Conservation (phyloP, 106 monocot genomes). For the Hemerocallis citrina region DNA sequence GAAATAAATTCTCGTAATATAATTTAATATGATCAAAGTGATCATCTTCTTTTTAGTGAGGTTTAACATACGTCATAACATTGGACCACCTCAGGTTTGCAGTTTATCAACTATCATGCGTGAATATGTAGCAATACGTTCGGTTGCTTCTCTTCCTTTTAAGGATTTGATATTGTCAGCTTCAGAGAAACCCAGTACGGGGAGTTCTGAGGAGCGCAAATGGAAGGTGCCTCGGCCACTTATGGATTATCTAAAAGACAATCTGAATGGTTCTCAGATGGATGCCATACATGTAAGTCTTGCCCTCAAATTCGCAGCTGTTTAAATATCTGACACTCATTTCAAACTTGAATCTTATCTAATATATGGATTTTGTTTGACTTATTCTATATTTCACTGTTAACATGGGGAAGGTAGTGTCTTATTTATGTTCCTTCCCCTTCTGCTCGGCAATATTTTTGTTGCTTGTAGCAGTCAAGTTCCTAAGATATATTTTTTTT, state of each 20-base stretch:
- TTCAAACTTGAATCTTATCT: not conserved
- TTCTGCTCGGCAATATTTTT: not conserved
- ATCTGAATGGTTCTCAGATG: conserved; percentile 85
- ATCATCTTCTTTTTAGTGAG: not conserved
- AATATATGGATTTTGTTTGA: not conserved
- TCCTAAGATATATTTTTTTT: not conserved
- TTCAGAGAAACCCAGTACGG: conserved; percentile 24
- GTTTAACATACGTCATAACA: not conserved
- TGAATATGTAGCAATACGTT: conserved; percentile 77
- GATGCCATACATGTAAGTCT: conserved; percentile 76
- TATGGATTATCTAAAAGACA: conserved; percentile 70
- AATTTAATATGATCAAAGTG: not conserved
- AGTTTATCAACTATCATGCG: conserved; percentile 96
- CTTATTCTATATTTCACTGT: not conserved
- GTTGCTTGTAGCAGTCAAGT: not conserved
- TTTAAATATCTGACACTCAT: not conserved
- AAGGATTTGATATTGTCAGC: conserved; percentile 90
- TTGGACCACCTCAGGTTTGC: conserved; percentile 51
- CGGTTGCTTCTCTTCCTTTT: conserved; percentile 72
- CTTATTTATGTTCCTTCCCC: not conserved
- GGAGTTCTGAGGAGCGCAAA: conserved; percentile 32
- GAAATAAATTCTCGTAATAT: not conserved
- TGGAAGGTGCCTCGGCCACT: conserved; percentile 85
- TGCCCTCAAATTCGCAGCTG: not conserved
- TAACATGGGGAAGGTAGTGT: not conserved